These are phyloP conservation scores for Clarireedia monteithiana DNA, from an alignment of 2,329 filamentous ascomycete genomes.

Conservation along the genomic window DNA sequence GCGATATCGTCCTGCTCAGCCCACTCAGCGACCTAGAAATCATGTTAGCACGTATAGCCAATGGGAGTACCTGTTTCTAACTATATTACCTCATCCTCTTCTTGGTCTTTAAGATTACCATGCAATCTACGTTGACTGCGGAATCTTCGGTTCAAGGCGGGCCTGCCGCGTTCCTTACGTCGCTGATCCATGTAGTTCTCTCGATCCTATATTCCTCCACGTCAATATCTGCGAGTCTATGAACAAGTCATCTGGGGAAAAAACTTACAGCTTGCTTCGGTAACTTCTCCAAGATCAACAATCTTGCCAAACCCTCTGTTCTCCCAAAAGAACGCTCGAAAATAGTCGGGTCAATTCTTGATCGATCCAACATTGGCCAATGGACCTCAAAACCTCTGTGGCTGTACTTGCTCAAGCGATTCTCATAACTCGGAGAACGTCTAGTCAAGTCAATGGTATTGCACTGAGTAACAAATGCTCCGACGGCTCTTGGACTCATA, in stretches of 20 bases:
- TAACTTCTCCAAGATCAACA: constrained; percentile 72
- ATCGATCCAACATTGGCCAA: constrained; percentile 67
- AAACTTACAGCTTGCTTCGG: constrained; percentile 46
- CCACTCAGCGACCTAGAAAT: constrained; percentile 60
- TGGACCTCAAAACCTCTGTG: constrained; percentile 79
- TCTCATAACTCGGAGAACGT: constrained; percentile 81
- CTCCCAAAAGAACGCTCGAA: constrained; percentile 74
- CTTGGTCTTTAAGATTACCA: constrained; percentile 69
- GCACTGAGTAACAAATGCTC: constrained; percentile 72
- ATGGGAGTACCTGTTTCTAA: not conserved
- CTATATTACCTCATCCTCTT: constrained; percentile 59
- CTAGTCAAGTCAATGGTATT: constrained; percentile 75
- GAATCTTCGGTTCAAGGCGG: constrained; percentile 38
- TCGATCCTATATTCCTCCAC: constrained; percentile 38
- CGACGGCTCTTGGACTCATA: constrained; percentile 66
- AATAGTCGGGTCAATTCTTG: constrained; percentile 75
- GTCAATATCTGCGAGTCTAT: not conserved
- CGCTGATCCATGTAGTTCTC: constrained; percentile 65
- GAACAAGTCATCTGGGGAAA: not conserved
- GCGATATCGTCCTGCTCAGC: constrained; percentile 67
- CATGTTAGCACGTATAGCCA: not conserved
- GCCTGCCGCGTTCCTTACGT: constrained; percentile 64
- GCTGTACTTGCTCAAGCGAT: constrained; percentile 77
- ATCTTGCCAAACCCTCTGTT: constrained; percentile 68
- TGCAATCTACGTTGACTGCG: constrained; percentile 36